Evolutionary conservation across 2,329 filamentous ascomycete genomes (phyloP), one percentile per base, ranked within the genome.

Genomic region (Phialophora expanda): DNA sequence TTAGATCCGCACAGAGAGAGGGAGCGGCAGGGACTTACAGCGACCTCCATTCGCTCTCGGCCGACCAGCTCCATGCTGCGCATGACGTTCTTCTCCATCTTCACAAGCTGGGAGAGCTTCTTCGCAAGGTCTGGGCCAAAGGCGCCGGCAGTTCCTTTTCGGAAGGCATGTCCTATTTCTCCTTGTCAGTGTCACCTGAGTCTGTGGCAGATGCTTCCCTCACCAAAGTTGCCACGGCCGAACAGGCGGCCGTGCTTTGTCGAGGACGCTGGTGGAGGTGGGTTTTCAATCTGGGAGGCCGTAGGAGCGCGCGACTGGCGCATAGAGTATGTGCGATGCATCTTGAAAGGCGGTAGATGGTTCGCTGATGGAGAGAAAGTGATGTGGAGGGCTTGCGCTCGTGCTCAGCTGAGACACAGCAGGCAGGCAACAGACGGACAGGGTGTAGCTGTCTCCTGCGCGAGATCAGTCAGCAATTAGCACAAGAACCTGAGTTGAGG

Each of bases 41-140:
- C 95, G 72, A 97, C 94, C 75, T 98, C 95, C 93, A 98, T 98
- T 74, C 95, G 89, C 85, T 99, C 95, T 76, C 93, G 90, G 54
- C 93, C 93, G 61, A 98, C 95, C 57, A 92, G 86, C 78, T 99
- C 95, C 85, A 98, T 89, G 78, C 93, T 97, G 79, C 95, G 92
- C 95, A 99, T 99, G 64, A 97, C 92, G 78, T 99, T 98, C 89
- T 99, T 99, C 84, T 99, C 95, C 95, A 99, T 99, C 87, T 99
- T 99, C 70, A 99, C 95, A 61, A 99, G 87, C 83, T 96, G 92
- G 48, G 93, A 92, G 69, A 99, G 89, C 86, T 99, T 99, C 87
- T 97, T 97, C 66, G 95, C 90, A 66, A 99, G 89, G 75, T 99
- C 95, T 65, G 93, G 88, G 41, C 88, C 88, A 75, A 84, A 84